These are phyloP conservation scores for Austropuccinia psidii DNA, from an alignment of 1,284 basidiomycete species.

Conservation along the genomic window DNA sequence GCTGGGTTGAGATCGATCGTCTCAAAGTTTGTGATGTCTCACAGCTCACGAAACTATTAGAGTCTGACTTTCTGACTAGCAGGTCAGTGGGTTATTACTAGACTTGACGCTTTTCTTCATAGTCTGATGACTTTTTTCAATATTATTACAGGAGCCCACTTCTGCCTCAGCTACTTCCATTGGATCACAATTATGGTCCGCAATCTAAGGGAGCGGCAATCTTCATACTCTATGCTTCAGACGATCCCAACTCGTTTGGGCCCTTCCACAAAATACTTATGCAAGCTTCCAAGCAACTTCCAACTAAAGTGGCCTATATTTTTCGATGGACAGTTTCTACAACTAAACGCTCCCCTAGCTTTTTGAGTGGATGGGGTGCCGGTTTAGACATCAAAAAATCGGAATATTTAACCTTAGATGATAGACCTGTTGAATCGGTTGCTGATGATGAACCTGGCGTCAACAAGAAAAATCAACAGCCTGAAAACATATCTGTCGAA, in stretches of 20 bases:
- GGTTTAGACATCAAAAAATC: slow-evolving; percentile 90
- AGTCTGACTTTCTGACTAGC: neutral
- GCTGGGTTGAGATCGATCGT: slow-evolving; percentile 12
- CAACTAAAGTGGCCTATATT: slow-evolving; percentile 40
- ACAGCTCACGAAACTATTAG: slow-evolving; percentile 1
- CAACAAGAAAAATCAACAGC: neutral
- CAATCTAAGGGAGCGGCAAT: slow-evolving; percentile 54
- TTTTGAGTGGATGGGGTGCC: slow-evolving; percentile 81
- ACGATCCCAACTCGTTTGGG: slow-evolving; percentile 55
- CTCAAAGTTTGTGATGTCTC: neutral
- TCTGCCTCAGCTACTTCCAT: slow-evolving; percentile 51
- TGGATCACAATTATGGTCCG: slow-evolving; percentile 67
- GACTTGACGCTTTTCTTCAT: neutral
- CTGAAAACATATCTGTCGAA: neutral
- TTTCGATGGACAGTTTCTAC: slow-evolving; percentile 44
- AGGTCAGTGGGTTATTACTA: neutral
- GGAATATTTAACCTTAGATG: slow-evolving; percentile 90
- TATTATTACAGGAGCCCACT: neutral
- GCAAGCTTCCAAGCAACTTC: slow-evolving; percentile 29
- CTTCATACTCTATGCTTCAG: slow-evolving; percentile 62
- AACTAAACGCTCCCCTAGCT: slow-evolving; percentile 41
- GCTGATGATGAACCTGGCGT: neutral
- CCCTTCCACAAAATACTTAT: slow-evolving; percentile 42
- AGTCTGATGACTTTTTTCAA: neutral
- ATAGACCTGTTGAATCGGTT: slow-evolving; percentile 51